phyloP scores from a whole-genome alignment of 2,329 filamentous ascomycete species.

The Exophiala mesophila region DNA sequence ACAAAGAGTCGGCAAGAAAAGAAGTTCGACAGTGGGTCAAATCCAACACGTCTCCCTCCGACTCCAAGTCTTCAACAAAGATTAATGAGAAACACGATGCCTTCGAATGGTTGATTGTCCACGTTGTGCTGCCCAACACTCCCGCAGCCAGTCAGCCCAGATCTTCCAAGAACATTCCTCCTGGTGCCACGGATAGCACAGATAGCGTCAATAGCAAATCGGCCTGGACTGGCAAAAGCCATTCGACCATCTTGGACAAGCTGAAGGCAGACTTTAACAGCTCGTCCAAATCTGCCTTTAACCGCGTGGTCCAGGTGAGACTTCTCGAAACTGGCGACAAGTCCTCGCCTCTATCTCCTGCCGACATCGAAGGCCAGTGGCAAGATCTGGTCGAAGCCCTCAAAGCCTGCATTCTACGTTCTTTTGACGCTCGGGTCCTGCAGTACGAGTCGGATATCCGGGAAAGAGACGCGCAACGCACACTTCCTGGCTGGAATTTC shows the following conservation, averaged over 20 bases:
- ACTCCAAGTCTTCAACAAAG: constrained; percentile 41
- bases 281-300: constrained; percentile 64
- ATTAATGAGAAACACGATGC: constrained; percentile 91
- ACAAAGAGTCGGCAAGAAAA: constrained; percentile 73
- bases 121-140: constrained; percentile 86
- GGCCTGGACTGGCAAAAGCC: constrained; percentile 71
- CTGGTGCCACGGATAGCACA: constrained; percentile 44
- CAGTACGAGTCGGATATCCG: constrained; percentile 98
- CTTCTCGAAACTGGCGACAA: constrained; percentile 43
- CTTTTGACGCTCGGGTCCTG: constrained; percentile 82
- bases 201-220: constrained; percentile 64
- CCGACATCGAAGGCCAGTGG: constrained; percentile 79
- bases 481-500: constrained; percentile 94
- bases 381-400: constrained; percentile 78
- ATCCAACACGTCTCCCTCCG: constrained; percentile 35
- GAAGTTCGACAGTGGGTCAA: constrained; percentile 90
- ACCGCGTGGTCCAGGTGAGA: constrained; percentile 80
- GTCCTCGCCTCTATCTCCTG: constrained; percentile 56
- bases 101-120: constrained; percentile 90
- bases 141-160: constrained; percentile 73
- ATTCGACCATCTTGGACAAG: constrained; percentile 82
- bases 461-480: constrained; percentile 83
- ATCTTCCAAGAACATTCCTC: constrained; percentile 45
- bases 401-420: constrained; percentile 78
- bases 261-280: constrained; percentile 85